These are phyloP conservation scores for Piper betle DNA, from an alignment of 164 flowering plant genomes.

Conservation along the genomic window DNA sequence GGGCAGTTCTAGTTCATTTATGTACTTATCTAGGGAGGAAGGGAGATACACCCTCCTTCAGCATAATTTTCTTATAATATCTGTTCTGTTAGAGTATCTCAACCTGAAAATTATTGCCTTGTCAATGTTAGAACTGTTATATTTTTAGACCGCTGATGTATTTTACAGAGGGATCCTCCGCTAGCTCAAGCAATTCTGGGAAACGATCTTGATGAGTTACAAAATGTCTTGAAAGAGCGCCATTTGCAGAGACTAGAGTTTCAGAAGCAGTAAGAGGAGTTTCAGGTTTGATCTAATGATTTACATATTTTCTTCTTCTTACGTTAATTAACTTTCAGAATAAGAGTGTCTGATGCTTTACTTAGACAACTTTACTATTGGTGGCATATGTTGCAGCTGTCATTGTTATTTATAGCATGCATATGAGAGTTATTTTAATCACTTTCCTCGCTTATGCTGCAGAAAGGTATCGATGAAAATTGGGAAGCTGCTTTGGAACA, in stretches of 20 bases:
- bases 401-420: background rate
- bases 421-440: background rate
- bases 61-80: background rate
- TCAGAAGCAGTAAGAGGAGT: slow-evolving; percentile 59
- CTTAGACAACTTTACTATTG: too few relatives aligned
- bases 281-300: too few relatives aligned
- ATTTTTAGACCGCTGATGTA: background rate
- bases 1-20: too few relatives aligned
- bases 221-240: slow-evolving; percentile 52
- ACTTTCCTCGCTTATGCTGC: slow-evolving; percentile 5
- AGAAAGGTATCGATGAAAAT: slow-evolving; percentile 99
- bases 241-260: slow-evolving; percentile 56
- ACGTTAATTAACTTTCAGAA: too few relatives aligned
- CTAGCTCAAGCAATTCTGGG: slow-evolving; percentile 82
- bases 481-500: slow-evolving; percentile 95
- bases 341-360: too few relatives aligned
- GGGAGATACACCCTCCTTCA: background rate
- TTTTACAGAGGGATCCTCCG: slow-evolving; percentile 69
- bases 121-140: background rate
- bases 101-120: background rate
- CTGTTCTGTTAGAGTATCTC: background rate
- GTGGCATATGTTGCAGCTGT: background rate
- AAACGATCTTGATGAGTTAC: slow-evolving; percentile 65
- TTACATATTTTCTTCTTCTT: too few relatives aligned
- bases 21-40: too few relatives aligned